phyloP scores from a whole-genome alignment of 208 protist genomes.

The Crithidia brevicula region DNA sequence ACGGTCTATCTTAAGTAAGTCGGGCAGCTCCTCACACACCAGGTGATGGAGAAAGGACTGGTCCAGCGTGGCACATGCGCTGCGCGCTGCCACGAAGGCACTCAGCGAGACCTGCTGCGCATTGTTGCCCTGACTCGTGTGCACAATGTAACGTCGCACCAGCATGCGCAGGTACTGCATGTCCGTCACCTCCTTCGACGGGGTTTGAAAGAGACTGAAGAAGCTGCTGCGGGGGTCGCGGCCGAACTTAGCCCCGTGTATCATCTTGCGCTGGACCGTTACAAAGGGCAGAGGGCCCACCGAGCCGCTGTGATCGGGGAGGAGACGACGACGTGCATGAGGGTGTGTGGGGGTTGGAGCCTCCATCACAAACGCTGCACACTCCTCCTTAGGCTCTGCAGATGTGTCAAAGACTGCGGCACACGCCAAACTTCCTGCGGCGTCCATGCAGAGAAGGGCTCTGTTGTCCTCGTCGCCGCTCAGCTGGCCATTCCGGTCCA shows the following conservation, averaged over 20 bases:
- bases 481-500: not conserved
- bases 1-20: slow-evolving; percentile 53
- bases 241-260: slow-evolving; percentile 65
- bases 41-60: slow-evolving; percentile 45
- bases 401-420: not conserved
- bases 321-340: not conserved
- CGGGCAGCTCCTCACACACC: slow-evolving; percentile 57
- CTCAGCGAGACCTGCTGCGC: slow-evolving; percentile 52
- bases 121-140: slow-evolving; percentile 75
- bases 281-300: slow-evolving; percentile 74
- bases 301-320: not conserved
- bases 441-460: not conserved
- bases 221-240: slow-evolving; percentile 51
- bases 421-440: not conserved
- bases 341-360: not conserved
- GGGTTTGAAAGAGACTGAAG: slow-evolving; percentile 65
- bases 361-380: not conserved
- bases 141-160: slow-evolving; percentile 76
- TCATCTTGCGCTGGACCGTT: slow-evolving; percentile 60
- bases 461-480: not conserved
- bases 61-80: slow-evolving; percentile 52
- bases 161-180: slow-evolving; percentile 88
- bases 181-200: slow-evolving; percentile 50
- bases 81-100: slow-evolving; percentile 51
- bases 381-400: too few relatives aligned